Base-by-base conservation (phyloP, 495 filamentous ascomycete genomes). In the Penicillium atrosanguineum region DNA sequence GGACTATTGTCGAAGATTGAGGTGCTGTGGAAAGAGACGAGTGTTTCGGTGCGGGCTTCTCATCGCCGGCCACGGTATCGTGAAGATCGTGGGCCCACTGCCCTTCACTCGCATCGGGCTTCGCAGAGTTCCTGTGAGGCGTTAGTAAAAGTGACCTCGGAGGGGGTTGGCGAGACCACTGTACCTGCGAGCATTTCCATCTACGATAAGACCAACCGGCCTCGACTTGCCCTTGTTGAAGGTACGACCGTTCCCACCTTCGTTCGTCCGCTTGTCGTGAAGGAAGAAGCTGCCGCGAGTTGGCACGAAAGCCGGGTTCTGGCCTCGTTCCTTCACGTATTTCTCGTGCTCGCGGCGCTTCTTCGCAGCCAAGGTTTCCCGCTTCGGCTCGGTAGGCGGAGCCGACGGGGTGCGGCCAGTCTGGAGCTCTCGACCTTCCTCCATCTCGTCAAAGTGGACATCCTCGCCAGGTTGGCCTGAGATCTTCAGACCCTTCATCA, bases 51-150 rank as follows among this genome's bases (percentile, higher is more conserved):
- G 54, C 69, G 59, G 71, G 72, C 52, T 60, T 59, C 56, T 76
- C 74, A 56, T 67, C 69, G 48, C 70, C 71, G 49, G 80, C 79
- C 36, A 93, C 83, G 16, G 83, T 84, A 45, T 97, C 92, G 70
- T 98, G 94, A 72, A 98, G 88, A 72, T 98, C 94, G 65, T 98
- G 94, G 50, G 88, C 79, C 94, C 94, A 98, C 31, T 81, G 87
- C 12, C 86, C 81, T 68, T 87, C 86, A 64, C 91, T 94, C 26
- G 86, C 85, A 55, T 89, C 87, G 21, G 87, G 79, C 49, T 86
- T 88, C 40, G 82, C 76, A 53, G 87, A 81, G 52, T 88, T 80
- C 56, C 94, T 91, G 64, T 82, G 79, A 41, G 34, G 11, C 50
- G 55, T 71, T 53, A 70, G 60, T 43, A 52, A 59, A 1, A 44